Conservation (phyloP, 805 yeast genomes). For the Candida xiaguanensis region DNA sequence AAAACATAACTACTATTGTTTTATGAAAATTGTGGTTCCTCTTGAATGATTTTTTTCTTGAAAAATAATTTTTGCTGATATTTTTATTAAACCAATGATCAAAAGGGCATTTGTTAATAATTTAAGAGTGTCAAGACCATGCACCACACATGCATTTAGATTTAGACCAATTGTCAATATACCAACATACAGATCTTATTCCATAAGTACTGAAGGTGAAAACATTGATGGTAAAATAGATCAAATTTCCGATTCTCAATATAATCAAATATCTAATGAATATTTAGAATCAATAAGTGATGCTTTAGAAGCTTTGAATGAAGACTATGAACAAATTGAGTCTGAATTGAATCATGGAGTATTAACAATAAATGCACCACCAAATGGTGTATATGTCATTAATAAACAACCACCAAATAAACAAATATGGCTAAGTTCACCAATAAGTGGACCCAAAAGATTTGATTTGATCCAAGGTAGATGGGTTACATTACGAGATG, state of each 20-base stretch:
- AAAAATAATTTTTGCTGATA: conserved; percentile 4
- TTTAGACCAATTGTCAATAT: not conserved
- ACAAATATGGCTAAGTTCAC: conserved; percentile 95
- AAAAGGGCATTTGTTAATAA: conserved; percentile 1
- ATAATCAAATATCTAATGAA: conserved; percentile 60
- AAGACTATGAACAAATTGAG: conserved; percentile 60
- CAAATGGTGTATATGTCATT: conserved; percentile 81
- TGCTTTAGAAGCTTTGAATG: conserved; percentile 65
- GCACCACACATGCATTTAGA: not conserved
- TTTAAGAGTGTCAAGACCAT: not conserved
- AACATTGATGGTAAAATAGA: conserved; percentile 51
- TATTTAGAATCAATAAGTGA: conserved; percentile 69
- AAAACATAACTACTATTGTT: conserved; percentile 25
- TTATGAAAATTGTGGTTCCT: conserved; percentile 4
- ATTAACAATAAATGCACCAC: conserved; percentile 65
- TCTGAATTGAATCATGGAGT: conserved; percentile 86
- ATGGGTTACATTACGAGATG: conserved; percentile 81
- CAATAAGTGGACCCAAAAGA: conserved; percentile 85
- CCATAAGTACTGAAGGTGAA: conserved; percentile 48
- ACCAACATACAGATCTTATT: conserved; percentile 6
- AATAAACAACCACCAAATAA: conserved; percentile 97
- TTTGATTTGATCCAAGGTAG: conserved; percentile 63
- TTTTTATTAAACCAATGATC: conserved; percentile 1
- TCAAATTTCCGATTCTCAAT: conserved; percentile 46
- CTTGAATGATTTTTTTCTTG: not conserved